Conservation (phyloP, 2,329 filamentous ascomycete genomes). For the Onygena corvina region DNA sequence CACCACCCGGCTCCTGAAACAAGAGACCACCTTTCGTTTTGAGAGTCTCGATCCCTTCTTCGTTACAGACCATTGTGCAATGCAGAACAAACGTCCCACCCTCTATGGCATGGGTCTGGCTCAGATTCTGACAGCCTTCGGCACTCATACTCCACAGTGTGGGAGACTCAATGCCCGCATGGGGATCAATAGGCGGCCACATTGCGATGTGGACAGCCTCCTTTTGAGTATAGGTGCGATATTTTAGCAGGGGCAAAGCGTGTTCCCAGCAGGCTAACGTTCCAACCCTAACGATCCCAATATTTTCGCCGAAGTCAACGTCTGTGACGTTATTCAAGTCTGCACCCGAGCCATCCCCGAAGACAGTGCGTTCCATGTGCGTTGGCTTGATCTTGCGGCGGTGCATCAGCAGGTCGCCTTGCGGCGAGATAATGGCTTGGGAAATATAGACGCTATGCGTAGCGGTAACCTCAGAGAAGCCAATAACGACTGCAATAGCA, state of each 20-base stretch:
- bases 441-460: constrained; percentile 35
- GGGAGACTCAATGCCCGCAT: constrained; percentile 14
- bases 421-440: constrained; percentile 34
- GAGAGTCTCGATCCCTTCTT: constrained; percentile 36
- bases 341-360: constrained; percentile 35
- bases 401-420: constrained; percentile 32
- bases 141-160: constrained; percentile 25
- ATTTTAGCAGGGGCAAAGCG: constrained; percentile 40
- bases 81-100: constrained; percentile 45
- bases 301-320: constrained; percentile 25
- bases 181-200: constrained; percentile 33
- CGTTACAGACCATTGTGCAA: constrained; percentile 37
- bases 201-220: constrained; percentile 40
- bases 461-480: constrained; percentile 33
- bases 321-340: constrained; percentile 32
- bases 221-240: constrained; percentile 34
- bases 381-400: constrained; percentile 44
- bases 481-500: constrained; percentile 35
- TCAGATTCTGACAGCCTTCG: constrained; percentile 29
- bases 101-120: constrained; percentile 47
- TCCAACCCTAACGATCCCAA: constrained; percentile 26
- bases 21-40: constrained; percentile 32
- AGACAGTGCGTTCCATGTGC: constrained; percentile 42
- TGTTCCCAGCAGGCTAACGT: constrained; percentile 43
- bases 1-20: constrained; percentile 33